Conservation (phyloP, 2,329 filamentous ascomycete species). For the Hypomyces perniciosus region DNA sequence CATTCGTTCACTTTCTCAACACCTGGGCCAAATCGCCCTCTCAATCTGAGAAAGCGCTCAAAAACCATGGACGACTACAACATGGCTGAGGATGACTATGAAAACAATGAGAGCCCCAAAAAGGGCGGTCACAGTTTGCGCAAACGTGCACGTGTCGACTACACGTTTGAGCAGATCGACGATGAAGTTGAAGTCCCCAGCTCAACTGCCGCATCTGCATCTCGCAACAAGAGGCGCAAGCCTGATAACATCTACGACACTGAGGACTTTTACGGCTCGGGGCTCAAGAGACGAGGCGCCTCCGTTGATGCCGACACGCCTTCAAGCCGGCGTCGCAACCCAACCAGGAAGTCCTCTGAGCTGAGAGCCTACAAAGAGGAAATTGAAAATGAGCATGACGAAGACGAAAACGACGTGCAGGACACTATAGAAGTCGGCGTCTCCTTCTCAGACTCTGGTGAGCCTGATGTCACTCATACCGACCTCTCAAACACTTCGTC, state of each 20-base stretch:
- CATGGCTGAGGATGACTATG: constrained; percentile 36
- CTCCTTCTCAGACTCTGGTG: constrained; percentile 28
- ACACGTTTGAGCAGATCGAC: constrained; percentile 48
- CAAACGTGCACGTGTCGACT: constrained; percentile 51
- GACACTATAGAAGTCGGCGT: constrained; percentile 54
- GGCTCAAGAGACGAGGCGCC: constrained; percentile 31
- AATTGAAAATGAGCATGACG: constrained; percentile 14
- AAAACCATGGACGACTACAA: constrained; percentile 36
- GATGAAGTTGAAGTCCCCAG: constrained; percentile 38
- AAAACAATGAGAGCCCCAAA: constrained; percentile 40
- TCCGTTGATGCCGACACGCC: constrained; percentile 31
- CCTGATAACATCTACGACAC: constrained; percentile 29
- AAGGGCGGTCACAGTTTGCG: constrained; percentile 56
- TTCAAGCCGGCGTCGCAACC: constrained; percentile 34
- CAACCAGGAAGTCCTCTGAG: constrained; percentile 33
- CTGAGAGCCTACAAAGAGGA: constrained; percentile 26
- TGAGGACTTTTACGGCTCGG: constrained; percentile 26
- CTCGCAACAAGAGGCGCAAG: constrained; percentile 33
- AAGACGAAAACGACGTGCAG: constrained; percentile 45
- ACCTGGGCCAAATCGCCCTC: constrained; percentile 23
- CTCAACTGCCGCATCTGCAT: constrained; percentile 27
- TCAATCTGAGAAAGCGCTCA: constrained; percentile 36
- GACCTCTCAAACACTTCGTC: constrained; percentile 26
- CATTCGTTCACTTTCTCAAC: constrained; percentile 34
- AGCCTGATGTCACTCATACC: constrained; percentile 23